These are phyloP conservation scores for Arachnomyces sp. DNA, from an alignment of 2,329 filamentous ascomycete genomes.

Conservation along the genomic window DNA sequence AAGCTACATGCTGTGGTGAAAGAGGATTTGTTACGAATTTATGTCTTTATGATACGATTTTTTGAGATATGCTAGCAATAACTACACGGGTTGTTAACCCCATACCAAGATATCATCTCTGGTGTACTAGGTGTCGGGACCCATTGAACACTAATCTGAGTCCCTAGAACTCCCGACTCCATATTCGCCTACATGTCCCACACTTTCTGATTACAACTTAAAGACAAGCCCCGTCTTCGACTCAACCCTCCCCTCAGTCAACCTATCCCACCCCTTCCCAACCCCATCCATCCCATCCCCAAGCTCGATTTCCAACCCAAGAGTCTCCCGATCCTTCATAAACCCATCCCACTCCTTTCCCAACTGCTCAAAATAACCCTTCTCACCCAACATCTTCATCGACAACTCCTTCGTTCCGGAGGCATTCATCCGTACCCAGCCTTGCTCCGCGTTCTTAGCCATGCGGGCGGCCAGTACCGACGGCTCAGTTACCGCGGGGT, in stretches of 20 bases:
- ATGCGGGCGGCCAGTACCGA: background rate
- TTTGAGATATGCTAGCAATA: too few species aligned
- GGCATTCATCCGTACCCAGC: constrained; percentile 1
- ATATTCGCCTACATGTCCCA: too few species aligned
- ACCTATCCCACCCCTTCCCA: constrained; percentile 7
- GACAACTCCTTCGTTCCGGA: background rate
- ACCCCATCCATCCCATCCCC: constrained; percentile 8
- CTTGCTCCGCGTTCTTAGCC: background rate
- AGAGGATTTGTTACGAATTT: too few species aligned
- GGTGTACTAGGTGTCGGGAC: too few species aligned
- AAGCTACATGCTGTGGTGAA: constrained; percentile 3
- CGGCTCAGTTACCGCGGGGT: background rate
- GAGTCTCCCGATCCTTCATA: background rate
- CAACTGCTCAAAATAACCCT: constrained; percentile 1
- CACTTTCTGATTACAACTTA: too few species aligned
- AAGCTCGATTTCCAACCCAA: background rate
- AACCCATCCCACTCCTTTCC: background rate
- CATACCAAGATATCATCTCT: too few species aligned
- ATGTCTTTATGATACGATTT: too few species aligned
- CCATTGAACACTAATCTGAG: constrained; percentile 12
- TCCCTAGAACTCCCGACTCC: too few species aligned
- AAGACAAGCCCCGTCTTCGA: background rate
- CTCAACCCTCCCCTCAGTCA: constrained; percentile 7
- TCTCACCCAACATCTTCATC: background rate
- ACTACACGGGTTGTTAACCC: too few species aligned